These are phyloP conservation scores for Porcisia hertigi DNA, from an alignment of 208 protist species.

Conservation along the genomic window DNA sequence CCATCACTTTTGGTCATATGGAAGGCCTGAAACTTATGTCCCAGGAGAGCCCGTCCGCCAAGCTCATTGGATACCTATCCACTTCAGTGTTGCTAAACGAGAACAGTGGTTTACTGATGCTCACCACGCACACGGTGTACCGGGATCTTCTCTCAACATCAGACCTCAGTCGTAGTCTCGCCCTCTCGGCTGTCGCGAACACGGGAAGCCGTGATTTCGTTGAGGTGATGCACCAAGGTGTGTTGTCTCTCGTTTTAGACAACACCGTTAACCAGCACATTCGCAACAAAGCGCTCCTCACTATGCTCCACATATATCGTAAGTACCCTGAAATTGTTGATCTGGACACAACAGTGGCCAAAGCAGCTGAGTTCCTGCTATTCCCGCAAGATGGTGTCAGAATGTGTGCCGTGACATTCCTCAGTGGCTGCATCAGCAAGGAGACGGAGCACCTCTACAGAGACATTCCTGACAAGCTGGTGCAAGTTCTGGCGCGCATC, in stretches of 20 bases:
- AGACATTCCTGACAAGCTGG: conserved; percentile 65
- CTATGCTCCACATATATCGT: conserved; percentile 96
- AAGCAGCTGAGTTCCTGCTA: conserved; percentile 87
- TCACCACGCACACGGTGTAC: conserved; percentile 98
- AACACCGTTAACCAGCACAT: conserved; percentile 79
- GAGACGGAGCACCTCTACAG: conserved; percentile 63
- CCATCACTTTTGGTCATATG: conserved; percentile 99
- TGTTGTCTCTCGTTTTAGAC: conserved; percentile 94
- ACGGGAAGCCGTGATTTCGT: conserved; percentile 97
- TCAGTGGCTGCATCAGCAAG: conserved; percentile 88
- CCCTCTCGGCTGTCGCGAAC: conserved; percentile 97
- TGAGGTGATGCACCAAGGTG: conserved; percentile 95
- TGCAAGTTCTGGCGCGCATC: conserved; percentile 83
- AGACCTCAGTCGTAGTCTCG: conserved; percentile 94
- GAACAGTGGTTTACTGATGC: conserved; percentile 95
- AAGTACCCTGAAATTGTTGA: conserved; percentile 94
- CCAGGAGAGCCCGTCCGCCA: conserved; percentile 95
- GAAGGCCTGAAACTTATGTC: conserved; percentile 98
- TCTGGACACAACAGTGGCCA: conserved; percentile 54
- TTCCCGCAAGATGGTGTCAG: conserved; percentile 92
- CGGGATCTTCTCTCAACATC: conserved; percentile 93
- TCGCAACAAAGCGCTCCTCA: conserved; percentile 98
- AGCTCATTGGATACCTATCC: conserved; percentile 98
- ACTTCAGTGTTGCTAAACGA: conserved; percentile 97
- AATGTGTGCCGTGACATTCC: conserved; percentile 90